Evolutionary conservation across 805 yeast genomes (phyloP), one percentile per base, ranked within the genome.

Genomic region (Metschnikowia orientalis): DNA sequence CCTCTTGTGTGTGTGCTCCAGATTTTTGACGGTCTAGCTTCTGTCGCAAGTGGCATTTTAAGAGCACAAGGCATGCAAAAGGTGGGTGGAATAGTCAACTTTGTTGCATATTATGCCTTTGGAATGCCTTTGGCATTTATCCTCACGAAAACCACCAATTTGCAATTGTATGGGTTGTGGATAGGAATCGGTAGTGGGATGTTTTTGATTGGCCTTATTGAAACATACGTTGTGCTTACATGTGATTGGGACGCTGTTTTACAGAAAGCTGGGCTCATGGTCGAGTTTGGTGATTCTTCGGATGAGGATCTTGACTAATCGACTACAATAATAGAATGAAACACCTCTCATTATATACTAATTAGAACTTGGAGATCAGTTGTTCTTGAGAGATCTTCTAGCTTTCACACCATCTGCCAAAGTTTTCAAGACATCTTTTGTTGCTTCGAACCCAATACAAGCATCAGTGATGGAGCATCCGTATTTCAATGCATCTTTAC

Each of bases 391-490:
- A 10, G 45, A 68, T 69, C 95, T 81, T 75, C 98, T 85, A 35
- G 73, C 63, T 61, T 77, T 77, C 29, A 90, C 95, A 37, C 97
- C 95, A 30, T 67, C 74, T 26, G 96, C 83, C 49, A 92, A 74
- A 43, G 77, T 78, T 28, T 69, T 73, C 56, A 92, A 78, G 75
- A 90, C 89, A 3, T 59, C 69, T 38, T 75, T 92, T 34, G 98
- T 92, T 36, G 84, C 72, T 42, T 86, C 95, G 87, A 95, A 88
- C 41, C 81, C 71, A 35, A 92, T 95, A 71, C 98, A 92, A 18
- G 92, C 95, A 62, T 92, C 98, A 41, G 98, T 92, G 60, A 92
- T 88, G 40, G 95, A 83, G 44, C 89, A 95, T 62, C 98, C 98
- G 70, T 89, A 86, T 57, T 83, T 77, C 57, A 88, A 69, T 35